phyloP scores from a whole-genome alignment of 129 eudicot species.

The Tagetes patula region DNA sequence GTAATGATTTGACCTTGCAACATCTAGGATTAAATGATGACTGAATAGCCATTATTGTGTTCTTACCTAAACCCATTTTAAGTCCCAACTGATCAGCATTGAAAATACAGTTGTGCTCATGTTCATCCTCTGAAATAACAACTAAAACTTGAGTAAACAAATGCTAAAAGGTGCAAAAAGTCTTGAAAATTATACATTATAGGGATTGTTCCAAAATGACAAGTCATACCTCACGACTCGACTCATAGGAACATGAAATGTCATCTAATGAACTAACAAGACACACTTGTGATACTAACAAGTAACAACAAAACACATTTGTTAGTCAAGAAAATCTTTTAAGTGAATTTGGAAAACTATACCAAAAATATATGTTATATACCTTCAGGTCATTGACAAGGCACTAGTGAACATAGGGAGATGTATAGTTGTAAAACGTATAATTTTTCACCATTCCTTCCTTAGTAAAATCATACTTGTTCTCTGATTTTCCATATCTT shows the following conservation, averaged over 20 bases:
- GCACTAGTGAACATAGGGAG: constrained; percentile 86
- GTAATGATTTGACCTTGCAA: not conserved
- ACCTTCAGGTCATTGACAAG: constrained; percentile 78
- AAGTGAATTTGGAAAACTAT: constrained; percentile 1
- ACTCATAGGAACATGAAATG: too few relatives aligned
- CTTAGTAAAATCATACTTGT: constrained; percentile 60
- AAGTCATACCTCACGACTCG: too few relatives aligned
- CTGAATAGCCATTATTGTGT: not conserved
- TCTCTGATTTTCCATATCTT: constrained; percentile 74
- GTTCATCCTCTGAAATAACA: constrained; percentile 50
- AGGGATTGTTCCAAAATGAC: not conserved
- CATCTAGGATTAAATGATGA: not conserved
- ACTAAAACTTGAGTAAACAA: not conserved
- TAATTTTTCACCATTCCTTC: constrained; percentile 64
- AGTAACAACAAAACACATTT: not conserved
- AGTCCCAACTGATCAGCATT: constrained; percentile 80
- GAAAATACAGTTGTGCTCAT: constrained; percentile 74
- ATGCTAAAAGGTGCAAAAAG: not conserved
- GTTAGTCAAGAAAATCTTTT: constrained; percentile 13
- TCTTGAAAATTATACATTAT: not conserved
- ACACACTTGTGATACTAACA: constrained; percentile 51
- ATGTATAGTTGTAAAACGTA: constrained; percentile 68
- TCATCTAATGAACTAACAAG: too few relatives aligned
- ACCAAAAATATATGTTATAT: constrained; percentile 6
- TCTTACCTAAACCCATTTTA: constrained; percentile 36